Percentiles rank a stretch among this genome's conserved stretches.
Conservation (phyloP, 306 rosid genomes). For the Urtica urens region DNA sequence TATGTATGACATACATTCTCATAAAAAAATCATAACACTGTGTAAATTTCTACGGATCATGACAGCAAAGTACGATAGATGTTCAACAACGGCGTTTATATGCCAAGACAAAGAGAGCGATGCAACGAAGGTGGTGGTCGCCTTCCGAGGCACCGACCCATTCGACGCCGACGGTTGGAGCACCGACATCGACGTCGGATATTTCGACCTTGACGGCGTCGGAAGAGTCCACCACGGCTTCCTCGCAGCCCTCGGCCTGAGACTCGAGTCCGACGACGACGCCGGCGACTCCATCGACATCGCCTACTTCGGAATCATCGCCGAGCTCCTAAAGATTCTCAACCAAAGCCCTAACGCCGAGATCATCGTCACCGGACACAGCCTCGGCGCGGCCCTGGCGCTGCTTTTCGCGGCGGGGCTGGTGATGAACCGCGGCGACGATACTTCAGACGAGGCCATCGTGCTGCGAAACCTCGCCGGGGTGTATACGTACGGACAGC, state of each 20-base stretch:
- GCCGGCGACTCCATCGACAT: neutral
- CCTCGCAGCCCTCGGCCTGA: constrained; percentile 3
- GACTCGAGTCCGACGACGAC: too few relatives aligned
- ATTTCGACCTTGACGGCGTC: constrained; percentile 3
- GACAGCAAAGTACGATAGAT: too few relatives aligned
- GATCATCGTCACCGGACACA: constrained; percentile 4
- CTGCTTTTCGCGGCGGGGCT: constrained; percentile 7
- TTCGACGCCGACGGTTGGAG: constrained; percentile 2
- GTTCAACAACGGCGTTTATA: too few relatives aligned
- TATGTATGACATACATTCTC: too few relatives aligned
- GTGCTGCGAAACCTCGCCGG: neutral
- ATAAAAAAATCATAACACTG: too few relatives aligned
- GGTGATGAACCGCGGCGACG: constrained; percentile 3
- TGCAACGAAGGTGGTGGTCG: constrained; percentile 3
- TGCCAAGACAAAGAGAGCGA: too few relatives aligned
- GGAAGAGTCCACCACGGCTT: constrained; percentile 4
- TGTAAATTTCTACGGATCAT: too few relatives aligned
- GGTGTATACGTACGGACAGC: constrained; percentile 4
- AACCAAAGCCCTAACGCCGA: neutral
- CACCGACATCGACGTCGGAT: constrained; percentile 1
- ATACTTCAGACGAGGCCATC: neutral
- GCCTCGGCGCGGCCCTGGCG: constrained; percentile 3
- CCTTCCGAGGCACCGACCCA: constrained; percentile 2
- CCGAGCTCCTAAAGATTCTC: neutral
- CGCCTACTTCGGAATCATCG: neutral